Evolutionary conservation across 2,329 filamentous ascomycete species (phyloP).

Genomic region (Botryotinia globosa): DNA sequence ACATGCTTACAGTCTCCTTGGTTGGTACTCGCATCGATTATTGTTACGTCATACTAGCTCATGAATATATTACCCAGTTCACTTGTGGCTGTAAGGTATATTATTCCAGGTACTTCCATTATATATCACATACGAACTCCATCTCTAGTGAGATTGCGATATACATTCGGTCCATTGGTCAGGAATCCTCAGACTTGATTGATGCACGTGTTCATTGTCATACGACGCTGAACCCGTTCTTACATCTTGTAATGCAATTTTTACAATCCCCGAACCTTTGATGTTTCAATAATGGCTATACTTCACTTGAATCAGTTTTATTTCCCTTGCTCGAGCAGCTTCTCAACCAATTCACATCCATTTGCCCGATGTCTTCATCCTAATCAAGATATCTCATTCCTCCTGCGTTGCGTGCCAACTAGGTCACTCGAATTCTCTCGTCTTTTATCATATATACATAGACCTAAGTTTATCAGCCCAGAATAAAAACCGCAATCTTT

Average conservation of each 20-base stretch:
- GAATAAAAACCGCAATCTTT: neutral
- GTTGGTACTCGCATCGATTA: neutral
- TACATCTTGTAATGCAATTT: neutral
- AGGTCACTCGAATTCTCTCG: neutral
- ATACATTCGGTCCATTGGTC: neutral
- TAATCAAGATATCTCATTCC: neutral
- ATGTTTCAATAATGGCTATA: neutral
- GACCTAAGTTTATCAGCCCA: neutral
- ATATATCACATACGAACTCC: neutral
- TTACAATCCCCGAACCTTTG: neutral
- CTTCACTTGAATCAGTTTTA: neutral
- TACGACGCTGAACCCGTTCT: neutral
- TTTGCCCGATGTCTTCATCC: neutral
- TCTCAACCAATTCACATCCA: neutral
- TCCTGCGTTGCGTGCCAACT: neutral
- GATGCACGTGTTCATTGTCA: neutral
- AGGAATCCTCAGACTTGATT: neutral
- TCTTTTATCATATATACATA: neutral
- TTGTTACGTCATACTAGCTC: neutral
- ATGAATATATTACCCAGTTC: neutral
- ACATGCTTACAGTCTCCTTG: neutral
- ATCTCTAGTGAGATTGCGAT: neutral
- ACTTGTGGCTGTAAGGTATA: neutral
- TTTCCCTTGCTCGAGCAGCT: neutral
- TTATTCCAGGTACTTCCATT: neutral